These are phyloP conservation scores for Aquanectria penicillioides DNA, from an alignment of 2,329 filamentous ascomycete species.

Conservation along the genomic window DNA sequence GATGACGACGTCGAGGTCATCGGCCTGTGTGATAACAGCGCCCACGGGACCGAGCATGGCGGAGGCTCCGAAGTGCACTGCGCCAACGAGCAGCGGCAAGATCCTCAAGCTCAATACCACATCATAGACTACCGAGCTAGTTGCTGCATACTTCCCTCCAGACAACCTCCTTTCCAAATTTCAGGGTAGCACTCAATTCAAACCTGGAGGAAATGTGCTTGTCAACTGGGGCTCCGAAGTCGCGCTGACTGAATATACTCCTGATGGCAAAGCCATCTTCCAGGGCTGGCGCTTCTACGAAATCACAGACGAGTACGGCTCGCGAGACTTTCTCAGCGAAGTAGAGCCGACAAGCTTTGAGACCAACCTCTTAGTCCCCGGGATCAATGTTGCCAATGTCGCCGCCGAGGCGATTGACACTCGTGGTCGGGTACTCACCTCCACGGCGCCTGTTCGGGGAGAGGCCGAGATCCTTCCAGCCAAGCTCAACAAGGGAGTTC, in stretches of 20 bases:
- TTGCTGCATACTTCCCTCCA: slow-evolving; percentile 60
- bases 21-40: slow-evolving; percentile 64
- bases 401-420: slow-evolving; percentile 39
- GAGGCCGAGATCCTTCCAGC: slow-evolving; percentile 35
- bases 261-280: slow-evolving; percentile 61
- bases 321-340: slow-evolving; percentile 50
- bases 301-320: slow-evolving; percentile 45
- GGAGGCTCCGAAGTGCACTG: slow-evolving; percentile 39
- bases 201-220: slow-evolving; percentile 63
- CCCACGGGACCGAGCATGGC: slow-evolving; percentile 55
- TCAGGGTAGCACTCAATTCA: slow-evolving; percentile 60
- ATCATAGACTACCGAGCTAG: slow-evolving; percentile 55
- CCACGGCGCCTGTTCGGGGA: slow-evolving; percentile 30
- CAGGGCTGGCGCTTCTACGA: slow-evolving; percentile 65
- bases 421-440: slow-evolving; percentile 32
- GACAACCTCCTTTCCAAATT: slow-evolving; percentile 61
- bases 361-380: slow-evolving; percentile 44
- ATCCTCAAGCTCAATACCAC: slow-evolving; percentile 58
- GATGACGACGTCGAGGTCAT: slow-evolving; percentile 58
- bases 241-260: slow-evolving; percentile 57
- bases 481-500: not conserved
- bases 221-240: slow-evolving; percentile 67
- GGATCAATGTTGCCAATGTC: slow-evolving; percentile 24
- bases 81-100: slow-evolving; percentile 55
- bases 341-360: slow-evolving; percentile 55